phyloP scores from a whole-genome alignment of 1,139 yeast species.

The Protomyces pachydermus region DNA sequence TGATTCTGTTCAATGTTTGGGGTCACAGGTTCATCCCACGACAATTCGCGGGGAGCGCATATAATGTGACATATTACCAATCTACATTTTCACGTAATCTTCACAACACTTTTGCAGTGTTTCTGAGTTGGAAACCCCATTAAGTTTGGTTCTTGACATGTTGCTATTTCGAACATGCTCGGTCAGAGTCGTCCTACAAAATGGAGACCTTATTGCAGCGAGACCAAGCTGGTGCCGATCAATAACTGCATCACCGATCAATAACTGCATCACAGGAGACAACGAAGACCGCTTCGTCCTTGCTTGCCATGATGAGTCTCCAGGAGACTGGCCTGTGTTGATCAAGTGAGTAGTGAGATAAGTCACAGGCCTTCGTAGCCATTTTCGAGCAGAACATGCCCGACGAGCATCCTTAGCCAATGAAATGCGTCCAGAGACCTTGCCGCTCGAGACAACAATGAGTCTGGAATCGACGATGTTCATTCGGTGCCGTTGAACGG shows the following conservation, averaged over 20 bases:
- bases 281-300: background rate
- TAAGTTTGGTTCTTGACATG: too few species aligned
- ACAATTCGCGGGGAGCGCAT: too few species aligned
- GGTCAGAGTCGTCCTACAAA: background rate
- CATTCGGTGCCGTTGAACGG: background rate
- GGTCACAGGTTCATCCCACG: too few species aligned
- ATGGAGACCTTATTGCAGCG: background rate
- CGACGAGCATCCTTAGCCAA: background rate
- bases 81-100: too few species aligned
- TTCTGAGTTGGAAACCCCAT: too few species aligned
- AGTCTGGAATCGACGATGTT: background rate
- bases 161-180: background rate
- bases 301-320: background rate
- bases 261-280: slow-evolving; percentile 1
- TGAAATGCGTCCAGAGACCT: background rate
- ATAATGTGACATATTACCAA: too few species aligned
- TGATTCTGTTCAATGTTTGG: too few species aligned
- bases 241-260: background rate
- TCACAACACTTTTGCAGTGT: background rate
- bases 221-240: background rate
- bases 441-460: background rate
- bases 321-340: background rate
- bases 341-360: background rate
- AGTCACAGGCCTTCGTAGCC: background rate
- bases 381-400: background rate